phyloP scores from a whole-genome alignment of 2,329 filamentous ascomycete species.

The Exophiala sp. region DNA sequence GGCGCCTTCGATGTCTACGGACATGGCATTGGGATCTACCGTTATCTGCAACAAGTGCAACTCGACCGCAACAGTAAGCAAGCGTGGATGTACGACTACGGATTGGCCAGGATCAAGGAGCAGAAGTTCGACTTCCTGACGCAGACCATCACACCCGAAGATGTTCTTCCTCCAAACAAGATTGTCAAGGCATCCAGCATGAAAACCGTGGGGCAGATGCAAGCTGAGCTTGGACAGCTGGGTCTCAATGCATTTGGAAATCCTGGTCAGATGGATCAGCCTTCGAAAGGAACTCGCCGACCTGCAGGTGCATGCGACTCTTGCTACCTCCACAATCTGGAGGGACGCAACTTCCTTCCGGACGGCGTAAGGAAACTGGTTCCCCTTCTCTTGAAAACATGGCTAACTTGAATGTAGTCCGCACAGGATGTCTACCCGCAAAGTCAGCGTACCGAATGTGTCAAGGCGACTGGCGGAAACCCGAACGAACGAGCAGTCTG shows the following conservation, averaged over 20 bases:
- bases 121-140: neutral
- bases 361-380: neutral
- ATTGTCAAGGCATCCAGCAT: neutral
- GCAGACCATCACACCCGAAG: neutral
- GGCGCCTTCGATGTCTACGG: constrained; percentile 1
- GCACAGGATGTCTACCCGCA: neutral
- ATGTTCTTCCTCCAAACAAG: neutral
- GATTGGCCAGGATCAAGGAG: neutral
- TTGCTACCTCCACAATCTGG: neutral
- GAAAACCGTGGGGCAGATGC: neutral
- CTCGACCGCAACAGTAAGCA: neutral
- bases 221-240: neutral
- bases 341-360: neutral
- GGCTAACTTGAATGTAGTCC: neutral
- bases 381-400: neutral
- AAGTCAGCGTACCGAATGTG: neutral
- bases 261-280: neutral
- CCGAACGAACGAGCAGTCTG: neutral
- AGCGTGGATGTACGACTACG: neutral
- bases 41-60: neutral
- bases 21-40: neutral
- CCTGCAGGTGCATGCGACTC: neutral
- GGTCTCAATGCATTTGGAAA: neutral
- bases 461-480: neutral
- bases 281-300: neutral